phyloP scores from a whole-genome alignment of 73 alveolate species.

The Breviolum minutum region DNA sequence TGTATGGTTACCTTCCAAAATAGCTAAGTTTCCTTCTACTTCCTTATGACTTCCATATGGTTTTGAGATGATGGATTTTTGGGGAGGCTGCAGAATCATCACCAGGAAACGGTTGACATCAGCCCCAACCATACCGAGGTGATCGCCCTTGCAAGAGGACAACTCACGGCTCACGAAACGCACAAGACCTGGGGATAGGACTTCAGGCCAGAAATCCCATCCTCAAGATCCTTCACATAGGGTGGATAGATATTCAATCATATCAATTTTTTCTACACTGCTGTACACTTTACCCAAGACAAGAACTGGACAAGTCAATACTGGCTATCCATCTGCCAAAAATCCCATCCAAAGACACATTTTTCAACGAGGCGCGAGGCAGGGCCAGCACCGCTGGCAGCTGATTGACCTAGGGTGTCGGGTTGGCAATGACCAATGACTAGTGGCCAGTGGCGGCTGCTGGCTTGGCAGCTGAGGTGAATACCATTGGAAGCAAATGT shows the following conservation, averaged over 20 bases:
- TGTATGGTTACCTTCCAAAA: too few species aligned
- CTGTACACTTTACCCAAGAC: too few species aligned
- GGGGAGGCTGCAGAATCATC: too few species aligned
- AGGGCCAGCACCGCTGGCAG: conserved; percentile 46
- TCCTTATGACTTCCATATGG: too few species aligned
- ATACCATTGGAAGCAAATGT: neutral
- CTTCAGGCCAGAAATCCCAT: neutral
- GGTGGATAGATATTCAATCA: too few species aligned
- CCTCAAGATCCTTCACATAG: neutral
- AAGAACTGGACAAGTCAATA: too few species aligned
- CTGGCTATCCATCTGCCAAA: neutral
- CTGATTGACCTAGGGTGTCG: conserved; percentile 6
- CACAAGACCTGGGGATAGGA: conserved; percentile 5
- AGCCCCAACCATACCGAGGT: neutral
- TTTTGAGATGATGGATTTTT: too few species aligned
- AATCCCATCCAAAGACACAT: neutral
- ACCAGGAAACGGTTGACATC: neutral
- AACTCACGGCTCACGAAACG: conserved; percentile 62
- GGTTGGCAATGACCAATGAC: neutral
- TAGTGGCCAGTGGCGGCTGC: neutral
- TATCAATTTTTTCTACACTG: too few species aligned
- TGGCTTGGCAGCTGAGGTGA: neutral
- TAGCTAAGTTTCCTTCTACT: too few species aligned
- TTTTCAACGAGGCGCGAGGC: conserved; percentile 19
- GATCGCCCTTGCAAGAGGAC: conserved; percentile 7